A percentile compares a stretch with the other conserved stretches of the same genome.
These are phyloP conservation scores for Rhytidhysteron rufulum DNA, from an alignment of 2,329 filamentous ascomycete species.

Conservation along the genomic window DNA sequence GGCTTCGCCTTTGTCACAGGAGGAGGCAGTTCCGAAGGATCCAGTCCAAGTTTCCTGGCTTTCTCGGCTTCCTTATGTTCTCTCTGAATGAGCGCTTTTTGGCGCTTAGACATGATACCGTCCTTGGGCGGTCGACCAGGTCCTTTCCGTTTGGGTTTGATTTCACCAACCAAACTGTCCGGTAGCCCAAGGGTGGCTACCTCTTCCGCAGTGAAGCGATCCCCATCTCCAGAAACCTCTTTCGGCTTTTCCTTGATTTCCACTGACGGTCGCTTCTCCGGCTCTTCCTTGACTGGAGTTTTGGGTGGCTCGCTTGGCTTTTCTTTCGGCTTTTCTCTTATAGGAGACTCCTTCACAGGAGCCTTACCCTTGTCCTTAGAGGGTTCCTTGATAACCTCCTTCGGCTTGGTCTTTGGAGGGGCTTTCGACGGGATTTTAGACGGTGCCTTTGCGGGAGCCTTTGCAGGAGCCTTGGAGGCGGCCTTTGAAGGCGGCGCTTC, in stretches of 20 bases:
- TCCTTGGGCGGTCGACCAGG: constrained; percentile 81
- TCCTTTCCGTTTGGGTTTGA: constrained; percentile 61
- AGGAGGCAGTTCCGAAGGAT: constrained; percentile 32
- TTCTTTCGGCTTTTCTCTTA: constrained; percentile 15
- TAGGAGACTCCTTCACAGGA: constrained; percentile 24
- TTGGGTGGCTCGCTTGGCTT: constrained; percentile 6
- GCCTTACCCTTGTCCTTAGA: constrained; percentile 19
- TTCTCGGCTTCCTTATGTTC: constrained; percentile 47
- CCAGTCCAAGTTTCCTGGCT: constrained; percentile 34
- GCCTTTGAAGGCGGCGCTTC: constrained; percentile 14
- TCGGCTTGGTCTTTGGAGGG: constrained; percentile 7
- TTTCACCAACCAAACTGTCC: constrained; percentile 40
- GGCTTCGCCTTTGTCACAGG: constrained; percentile 31
- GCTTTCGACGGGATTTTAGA: constrained; percentile 19
- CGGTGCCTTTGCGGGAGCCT: not conserved
- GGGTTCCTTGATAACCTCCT: constrained; percentile 5
- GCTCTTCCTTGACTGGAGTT: constrained; percentile 10
- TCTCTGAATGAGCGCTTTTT: constrained; percentile 63
- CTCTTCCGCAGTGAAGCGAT: constrained; percentile 33
- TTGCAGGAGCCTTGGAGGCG: constrained; percentile 1
- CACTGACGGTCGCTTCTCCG: constrained; percentile 9
- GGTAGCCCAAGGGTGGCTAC: constrained; percentile 39
- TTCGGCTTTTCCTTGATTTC: constrained; percentile 22
- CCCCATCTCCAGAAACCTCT: constrained; percentile 16
- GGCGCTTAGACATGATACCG: constrained; percentile 76